Percentiles rank a stretch among this genome's conserved stretches.
These are phyloP conservation scores for Bacidia rubella DNA, from an alignment of 495 filamentous ascomycete species.

Conservation along the genomic window DNA sequence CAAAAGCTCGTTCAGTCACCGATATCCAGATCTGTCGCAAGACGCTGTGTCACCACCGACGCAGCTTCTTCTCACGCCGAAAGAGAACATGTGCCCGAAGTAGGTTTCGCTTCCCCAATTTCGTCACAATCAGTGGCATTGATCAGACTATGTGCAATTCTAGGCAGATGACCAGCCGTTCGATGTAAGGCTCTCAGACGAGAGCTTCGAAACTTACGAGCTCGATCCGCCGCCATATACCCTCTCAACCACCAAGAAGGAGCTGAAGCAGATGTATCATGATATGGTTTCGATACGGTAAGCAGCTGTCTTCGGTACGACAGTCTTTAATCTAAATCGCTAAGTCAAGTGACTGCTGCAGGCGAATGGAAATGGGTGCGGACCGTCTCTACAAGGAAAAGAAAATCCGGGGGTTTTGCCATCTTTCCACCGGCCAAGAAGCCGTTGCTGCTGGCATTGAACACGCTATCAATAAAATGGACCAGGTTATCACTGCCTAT, in stretches of 20 bases:
- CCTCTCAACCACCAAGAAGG: slow-evolving; percentile 83
- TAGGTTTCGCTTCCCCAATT: slow-evolving; percentile 9
- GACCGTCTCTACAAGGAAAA: slow-evolving; percentile 98
- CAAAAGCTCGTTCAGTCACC: not conserved
- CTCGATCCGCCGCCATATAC: slow-evolving; percentile 90
- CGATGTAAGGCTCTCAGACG: slow-evolving; percentile 79
- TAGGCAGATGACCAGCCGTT: slow-evolving; percentile 93
- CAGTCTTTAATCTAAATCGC: slow-evolving; percentile 6
- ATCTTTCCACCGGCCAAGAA: slow-evolving; percentile 95
- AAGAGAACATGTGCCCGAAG: slow-evolving; percentile 54
- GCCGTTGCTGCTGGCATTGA: slow-evolving; percentile 95
- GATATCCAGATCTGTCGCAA: slow-evolving; percentile 5
- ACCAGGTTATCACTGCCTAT: slow-evolving; percentile 95
- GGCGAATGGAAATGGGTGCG: slow-evolving; percentile 99
- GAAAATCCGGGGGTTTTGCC: slow-evolving; percentile 99
- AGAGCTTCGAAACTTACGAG: slow-evolving; percentile 99
- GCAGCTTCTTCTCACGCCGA: slow-evolving; percentile 83
- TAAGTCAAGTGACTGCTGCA: slow-evolving; percentile 23
- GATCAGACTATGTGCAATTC: not conserved
- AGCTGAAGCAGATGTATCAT: slow-evolving; percentile 96
- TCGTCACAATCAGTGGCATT: slow-evolving; percentile 1
- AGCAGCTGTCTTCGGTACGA: slow-evolving; percentile 17
- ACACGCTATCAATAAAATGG: slow-evolving; percentile 77
- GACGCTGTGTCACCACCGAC: slow-evolving; percentile 77
- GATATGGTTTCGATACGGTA: slow-evolving; percentile 94